Conservation (phyloP, 495 filamentous ascomycete species). For the Neurospora tetraspora region DNA sequence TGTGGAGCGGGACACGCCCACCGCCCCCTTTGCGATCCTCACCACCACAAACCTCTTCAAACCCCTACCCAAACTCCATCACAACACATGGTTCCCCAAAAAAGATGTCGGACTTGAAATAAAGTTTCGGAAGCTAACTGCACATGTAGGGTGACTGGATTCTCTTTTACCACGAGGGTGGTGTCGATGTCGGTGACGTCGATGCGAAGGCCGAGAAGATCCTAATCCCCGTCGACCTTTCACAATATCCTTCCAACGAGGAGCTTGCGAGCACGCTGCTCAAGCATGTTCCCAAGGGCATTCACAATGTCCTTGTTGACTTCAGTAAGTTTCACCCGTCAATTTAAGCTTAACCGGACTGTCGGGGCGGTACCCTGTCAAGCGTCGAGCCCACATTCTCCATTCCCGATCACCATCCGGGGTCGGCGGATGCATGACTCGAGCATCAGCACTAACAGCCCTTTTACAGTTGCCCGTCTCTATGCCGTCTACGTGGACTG, state of each 20-base stretch:
- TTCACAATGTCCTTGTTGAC: constrained; percentile 97
- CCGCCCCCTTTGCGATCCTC: not conserved
- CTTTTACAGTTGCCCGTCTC: constrained; percentile 35
- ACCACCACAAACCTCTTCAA: constrained; percentile 2
- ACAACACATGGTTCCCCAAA: not conserved
- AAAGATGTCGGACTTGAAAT: not conserved
- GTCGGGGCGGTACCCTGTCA: not conserved
- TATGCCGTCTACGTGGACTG: constrained; percentile 99
- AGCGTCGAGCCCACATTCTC: not conserved
- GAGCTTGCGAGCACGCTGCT: constrained; percentile 76
- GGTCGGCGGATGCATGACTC: not conserved
- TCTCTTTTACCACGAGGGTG: constrained; percentile 98
- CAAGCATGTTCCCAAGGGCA: constrained; percentile 85
- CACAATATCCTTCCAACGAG: constrained; percentile 91
- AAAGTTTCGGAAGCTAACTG: constrained; percentile 3
- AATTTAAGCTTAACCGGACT: constrained; percentile 10
- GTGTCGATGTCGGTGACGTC: constrained; percentile 98
- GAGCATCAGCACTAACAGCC: not conserved
- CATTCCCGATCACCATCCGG: not conserved
- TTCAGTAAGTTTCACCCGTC: constrained; percentile 53
- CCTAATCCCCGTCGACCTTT: constrained; percentile 89
- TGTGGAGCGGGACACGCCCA: constrained; percentile 12
- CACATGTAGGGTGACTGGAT: constrained; percentile 86
- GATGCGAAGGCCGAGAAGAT: constrained; percentile 98
- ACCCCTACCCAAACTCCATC: not conserved